Percentiles rank a stretch among this genome's conserved stretches.
Conservation (phyloP, 129 eudicot genomes). For the Saposhnikovia divaricata region DNA sequence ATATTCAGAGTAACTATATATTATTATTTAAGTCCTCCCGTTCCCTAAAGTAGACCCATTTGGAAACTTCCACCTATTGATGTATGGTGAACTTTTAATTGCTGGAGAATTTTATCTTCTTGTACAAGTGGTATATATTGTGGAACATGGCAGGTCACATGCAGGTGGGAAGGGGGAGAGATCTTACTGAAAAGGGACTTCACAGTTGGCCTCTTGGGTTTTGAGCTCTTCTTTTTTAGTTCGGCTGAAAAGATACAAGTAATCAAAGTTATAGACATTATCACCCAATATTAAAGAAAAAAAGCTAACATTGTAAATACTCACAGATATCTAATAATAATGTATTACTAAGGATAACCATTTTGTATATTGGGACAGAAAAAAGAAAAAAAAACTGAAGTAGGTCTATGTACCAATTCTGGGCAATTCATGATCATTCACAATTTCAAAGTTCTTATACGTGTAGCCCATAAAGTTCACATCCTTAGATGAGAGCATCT, state of each 20-base stretch:
- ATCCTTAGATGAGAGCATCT: constrained; percentile 95
- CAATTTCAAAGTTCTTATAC: constrained; percentile 85
- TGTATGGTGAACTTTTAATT: too few species aligned
- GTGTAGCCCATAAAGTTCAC: constrained; percentile 95
- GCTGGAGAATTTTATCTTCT: not conserved
- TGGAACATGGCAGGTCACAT: not conserved
- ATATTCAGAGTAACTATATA: not conserved
- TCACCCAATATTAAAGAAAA: constrained; percentile 12
- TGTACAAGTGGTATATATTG: not conserved
- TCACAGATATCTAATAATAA: not conserved
- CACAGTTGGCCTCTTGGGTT: constrained; percentile 93
- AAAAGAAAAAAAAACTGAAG: not conserved
- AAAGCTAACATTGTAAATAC: not conserved
- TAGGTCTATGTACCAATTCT: constrained; percentile 44
- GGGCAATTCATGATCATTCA: constrained; percentile 81
- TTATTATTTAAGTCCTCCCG: not conserved
- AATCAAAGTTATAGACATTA: constrained; percentile 2
- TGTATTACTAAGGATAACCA: not conserved
- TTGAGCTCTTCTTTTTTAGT: constrained; percentile 86
- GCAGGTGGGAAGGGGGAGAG: not conserved
- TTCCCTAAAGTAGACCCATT: not conserved
- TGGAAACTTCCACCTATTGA: not conserved
- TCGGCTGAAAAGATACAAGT: constrained; percentile 50
- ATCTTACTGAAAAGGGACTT: constrained; percentile 89
- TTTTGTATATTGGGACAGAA: not conserved